Evolutionary conservation across 139 green algal genomes (phyloP), one percentile per base, ranked within the genome.

Genomic region (Nannochloris sp.): DNA sequence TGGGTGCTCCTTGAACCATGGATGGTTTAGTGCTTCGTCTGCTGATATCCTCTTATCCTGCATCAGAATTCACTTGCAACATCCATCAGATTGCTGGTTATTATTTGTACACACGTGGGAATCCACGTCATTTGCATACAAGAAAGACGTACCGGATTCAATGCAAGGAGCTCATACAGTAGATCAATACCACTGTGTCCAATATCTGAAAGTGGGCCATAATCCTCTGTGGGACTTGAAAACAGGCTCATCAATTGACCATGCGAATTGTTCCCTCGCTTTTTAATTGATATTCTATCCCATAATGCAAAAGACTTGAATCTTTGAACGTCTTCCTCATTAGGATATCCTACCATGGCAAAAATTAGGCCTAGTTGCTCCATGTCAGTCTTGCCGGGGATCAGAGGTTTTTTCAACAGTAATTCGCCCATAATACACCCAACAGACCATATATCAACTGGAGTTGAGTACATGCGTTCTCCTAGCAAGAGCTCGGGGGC

Each of bases 381-480:
- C 3, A 94, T 69, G 71, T 96, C 88, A 19, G 51, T 66, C 61
- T 87, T 82, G 24, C 82, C 85, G 0, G 46, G 36, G 18, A 95
- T 87, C 46, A 95, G 67, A 21, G 82, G 64, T 60, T 73, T 61
- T 31, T 74, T 69, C 25, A 40, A 21, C 72, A 62, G 71, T 40
- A 97, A 78, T 79, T 97, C 90, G 6, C 72, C 92, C 82, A 96
- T 89, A 78, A 97, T 94, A 75, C 87, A 95, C 14, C 90, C 91
- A 8, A 89, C 46, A n/a, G 68, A 82, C 89, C 91, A 97, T 65
- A 94, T 78, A 78, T 96, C 88, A 11, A 95, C 72, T 0, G 82
- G 81, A 1, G 90, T 92, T 16, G 66, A 85, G 80, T 97, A 98
- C 24, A 23, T 31, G 3, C 31, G 18, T 23, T n/a, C 27, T 2